phyloP scores from a whole-genome alignment of 2,329 filamentous ascomycete species.

The Neofusicoccum ribis region DNA sequence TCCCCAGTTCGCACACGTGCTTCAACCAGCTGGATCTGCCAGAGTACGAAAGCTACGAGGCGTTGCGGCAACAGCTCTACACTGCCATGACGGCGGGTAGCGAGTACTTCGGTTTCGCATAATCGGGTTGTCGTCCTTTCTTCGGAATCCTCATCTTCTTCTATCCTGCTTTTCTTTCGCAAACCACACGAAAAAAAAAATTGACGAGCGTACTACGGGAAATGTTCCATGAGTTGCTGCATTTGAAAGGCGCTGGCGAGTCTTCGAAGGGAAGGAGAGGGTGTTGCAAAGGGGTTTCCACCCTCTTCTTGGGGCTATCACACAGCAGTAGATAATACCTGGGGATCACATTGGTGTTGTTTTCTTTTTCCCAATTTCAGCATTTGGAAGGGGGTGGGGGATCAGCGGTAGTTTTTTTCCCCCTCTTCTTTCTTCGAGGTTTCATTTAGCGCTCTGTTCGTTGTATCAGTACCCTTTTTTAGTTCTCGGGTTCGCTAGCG shows the following conservation, averaged over 20 bases:
- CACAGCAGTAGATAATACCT: not conserved
- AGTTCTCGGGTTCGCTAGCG: not conserved
- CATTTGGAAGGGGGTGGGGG: not conserved
- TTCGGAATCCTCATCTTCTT: not conserved
- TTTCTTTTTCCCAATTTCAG: not conserved
- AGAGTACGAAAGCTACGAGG: slow-evolving; percentile 96
- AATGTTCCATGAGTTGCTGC: slow-evolving; percentile 1
- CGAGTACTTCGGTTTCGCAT: slow-evolving; percentile 97
- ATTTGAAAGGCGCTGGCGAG: slow-evolving; percentile 10
- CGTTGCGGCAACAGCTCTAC: slow-evolving; percentile 80
- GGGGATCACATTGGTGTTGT: not conserved
- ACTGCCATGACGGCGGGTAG: slow-evolving; percentile 97
- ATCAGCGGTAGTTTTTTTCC: not conserved
- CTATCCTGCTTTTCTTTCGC: not conserved
- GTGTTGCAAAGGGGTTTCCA: not conserved
- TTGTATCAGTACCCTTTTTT: no score
- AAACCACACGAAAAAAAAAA: not conserved
- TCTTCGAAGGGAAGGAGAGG: not conserved
- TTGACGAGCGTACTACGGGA: not conserved
- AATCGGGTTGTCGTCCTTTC: slow-evolving; percentile 34
- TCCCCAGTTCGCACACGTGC: slow-evolving; percentile 96
- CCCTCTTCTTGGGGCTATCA: not conserved
- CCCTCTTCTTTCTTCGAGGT: not conserved
- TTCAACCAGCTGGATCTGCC: slow-evolving; percentile 99
- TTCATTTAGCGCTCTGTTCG: not conserved